Evolutionary conservation across 2,329 filamentous ascomycete species (phyloP), one percentile per base, ranked within the genome.

Genomic region (Colletotrichum noveboracense): DNA sequence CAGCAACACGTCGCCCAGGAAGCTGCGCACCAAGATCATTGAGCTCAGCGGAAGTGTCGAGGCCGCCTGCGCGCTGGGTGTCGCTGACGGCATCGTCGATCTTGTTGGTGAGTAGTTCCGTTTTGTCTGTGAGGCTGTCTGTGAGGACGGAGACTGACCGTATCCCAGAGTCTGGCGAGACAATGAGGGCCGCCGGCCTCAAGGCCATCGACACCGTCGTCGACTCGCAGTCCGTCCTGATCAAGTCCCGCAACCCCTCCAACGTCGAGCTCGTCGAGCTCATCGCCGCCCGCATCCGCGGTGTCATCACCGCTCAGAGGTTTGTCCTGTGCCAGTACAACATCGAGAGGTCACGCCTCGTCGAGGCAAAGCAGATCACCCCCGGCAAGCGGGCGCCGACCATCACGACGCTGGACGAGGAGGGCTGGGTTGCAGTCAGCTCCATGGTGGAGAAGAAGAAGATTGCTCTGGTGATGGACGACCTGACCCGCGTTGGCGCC

Each of bases 281-380:
- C 73, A 97, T 99, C 81, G 91, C 94, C 32, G 93, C 94, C 13
- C 93, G 97, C 81, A 98, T 99, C 82, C 91, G 92, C 75, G 97
- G 97, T 84, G 96, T 99, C 78, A 98, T 99, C 82, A 96, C 95
- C 56, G 97, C 97, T 12, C 95, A 99, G 87, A 94, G 93, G 85
- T 98, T 94, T 83, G 95, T 98, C 32, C 91, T 98, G 34, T 98
- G 97, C 88, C 96, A 97, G 83, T 99, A 98, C 90, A 99, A 99
- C 86, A 92, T 98, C 75, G 91, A 94, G 79, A 92, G 96, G 76
- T 83, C 86, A 64, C 90, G 91, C 70, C 91, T 99, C 72, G 81
- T 88, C 9, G 87, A 88, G 36, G 96, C 94, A 10, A 91, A 90
- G 62, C 90, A 90, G 79, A 94, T 98, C 83, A 98, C 97, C 0